Percentiles rank a stretch among this genome's conserved stretches.
Conservation (phyloP, 805 yeast species). For the Lachancea thermotolerans region DNA sequence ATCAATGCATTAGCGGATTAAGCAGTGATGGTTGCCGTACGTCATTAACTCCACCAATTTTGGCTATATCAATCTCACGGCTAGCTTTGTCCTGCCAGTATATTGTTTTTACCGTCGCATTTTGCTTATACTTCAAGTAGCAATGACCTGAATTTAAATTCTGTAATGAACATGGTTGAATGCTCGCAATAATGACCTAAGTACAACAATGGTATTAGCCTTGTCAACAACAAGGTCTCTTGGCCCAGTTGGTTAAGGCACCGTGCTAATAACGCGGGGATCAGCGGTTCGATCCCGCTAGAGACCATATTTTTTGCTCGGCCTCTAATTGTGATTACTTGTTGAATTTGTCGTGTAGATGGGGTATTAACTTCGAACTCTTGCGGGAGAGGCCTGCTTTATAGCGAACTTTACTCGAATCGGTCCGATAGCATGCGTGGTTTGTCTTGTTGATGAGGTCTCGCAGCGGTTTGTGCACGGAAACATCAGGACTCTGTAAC, state of each 20-base stretch:
- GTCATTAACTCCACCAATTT: too few species aligned
- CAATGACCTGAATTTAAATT: too few species aligned
- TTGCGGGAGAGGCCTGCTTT: constrained; percentile 24
- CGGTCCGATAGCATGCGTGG: constrained; percentile 19
- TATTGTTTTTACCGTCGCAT: too few species aligned
- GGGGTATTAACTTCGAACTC: constrained; percentile 2
- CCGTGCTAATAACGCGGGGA: constrained; percentile 22
- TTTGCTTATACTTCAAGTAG: too few species aligned
- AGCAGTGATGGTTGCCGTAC: too few species aligned
- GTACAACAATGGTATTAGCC: neutral
- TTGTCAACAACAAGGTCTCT: constrained; percentile 8
- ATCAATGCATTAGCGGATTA: too few species aligned
- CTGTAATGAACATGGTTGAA: too few species aligned
- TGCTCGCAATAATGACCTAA: too few species aligned
- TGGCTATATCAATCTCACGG: too few species aligned
- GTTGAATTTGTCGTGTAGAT: constrained; percentile 5
- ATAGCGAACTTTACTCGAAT: constrained; percentile 19
- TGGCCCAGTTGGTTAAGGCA: constrained; percentile 22
- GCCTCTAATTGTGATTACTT: too few species aligned
- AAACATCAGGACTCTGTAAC: neutral
- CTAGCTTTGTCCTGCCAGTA: too few species aligned
- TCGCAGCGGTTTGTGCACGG: constrained; percentile 22
- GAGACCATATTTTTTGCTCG: constrained; percentile 11
- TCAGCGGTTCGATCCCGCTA: constrained; percentile 22
- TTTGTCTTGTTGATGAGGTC: constrained; percentile 24